A percentile compares a stretch with the other conserved stretches of the same genome.
Evolutionary conservation across 2,329 filamentous ascomycete species (phyloP).

Genomic region (Teratosphaeria zuluensis): DNA sequence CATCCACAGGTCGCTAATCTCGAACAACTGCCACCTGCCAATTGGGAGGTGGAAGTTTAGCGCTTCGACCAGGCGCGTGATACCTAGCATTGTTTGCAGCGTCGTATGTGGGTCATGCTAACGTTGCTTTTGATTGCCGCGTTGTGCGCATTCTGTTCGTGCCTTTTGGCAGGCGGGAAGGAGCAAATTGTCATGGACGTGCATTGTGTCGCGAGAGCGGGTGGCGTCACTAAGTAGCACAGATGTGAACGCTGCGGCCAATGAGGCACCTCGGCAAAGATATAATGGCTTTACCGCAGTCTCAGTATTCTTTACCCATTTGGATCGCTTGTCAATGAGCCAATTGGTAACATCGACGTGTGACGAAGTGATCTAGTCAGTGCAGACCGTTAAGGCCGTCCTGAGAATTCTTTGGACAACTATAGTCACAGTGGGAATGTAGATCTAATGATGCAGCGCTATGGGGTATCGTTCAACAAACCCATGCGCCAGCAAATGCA

Average conservation of each 20-base stretch:
- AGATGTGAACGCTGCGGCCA: too few species aligned
- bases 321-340: too few species aligned
- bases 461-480: constrained; percentile 2
- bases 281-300: too few species aligned
- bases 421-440: background rate
- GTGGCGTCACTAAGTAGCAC: background rate
- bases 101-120: background rate
- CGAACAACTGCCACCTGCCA: constrained; percentile 23
- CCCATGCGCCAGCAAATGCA: constrained; percentile 1
- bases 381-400: background rate
- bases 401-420: background rate
- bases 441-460: background rate
- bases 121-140: background rate
- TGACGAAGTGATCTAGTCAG: background rate
- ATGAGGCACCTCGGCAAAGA: too few species aligned
- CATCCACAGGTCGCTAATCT: constrained; percentile 21
- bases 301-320: too few species aligned
- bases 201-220: background rate
- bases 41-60: constrained; percentile 16
- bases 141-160: background rate
- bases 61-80: constrained; percentile 7
- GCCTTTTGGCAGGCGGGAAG: background rate
- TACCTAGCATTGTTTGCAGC: background rate
- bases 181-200: background rate
- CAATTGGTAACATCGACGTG: background rate